These are phyloP conservation scores for Talaromyces sp. DNA, from an alignment of 2,329 filamentous ascomycete species.

Conservation along the genomic window DNA sequence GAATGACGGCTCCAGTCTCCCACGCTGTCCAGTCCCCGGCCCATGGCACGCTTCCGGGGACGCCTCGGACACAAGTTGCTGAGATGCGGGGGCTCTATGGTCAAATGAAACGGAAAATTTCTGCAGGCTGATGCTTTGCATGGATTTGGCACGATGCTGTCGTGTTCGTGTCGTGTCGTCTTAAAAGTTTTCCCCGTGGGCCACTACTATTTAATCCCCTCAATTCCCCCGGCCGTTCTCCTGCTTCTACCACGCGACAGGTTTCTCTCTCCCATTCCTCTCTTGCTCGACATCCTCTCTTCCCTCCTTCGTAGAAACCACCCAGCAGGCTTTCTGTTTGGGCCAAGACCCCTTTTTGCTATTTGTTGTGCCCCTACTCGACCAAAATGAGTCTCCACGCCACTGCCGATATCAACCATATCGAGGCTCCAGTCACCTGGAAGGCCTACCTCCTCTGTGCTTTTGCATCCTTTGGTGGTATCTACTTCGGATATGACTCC, in stretches of 20 bases:
- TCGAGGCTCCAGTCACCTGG: constrained; percentile 59
- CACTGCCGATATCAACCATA: constrained; percentile 52
- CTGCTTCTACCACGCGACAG: background rate
- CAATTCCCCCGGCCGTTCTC: constrained; percentile 2
- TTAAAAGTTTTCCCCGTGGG: background rate
- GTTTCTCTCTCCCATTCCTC: background rate
- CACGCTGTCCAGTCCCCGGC: background rate
- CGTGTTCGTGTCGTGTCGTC: background rate
- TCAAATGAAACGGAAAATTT: constrained; percentile 8
- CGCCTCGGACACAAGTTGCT: background rate
- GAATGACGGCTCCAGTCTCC: constrained; percentile 9
- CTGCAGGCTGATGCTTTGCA: background rate
- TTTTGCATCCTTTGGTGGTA: constrained; percentile 61
- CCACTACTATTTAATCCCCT: constrained; percentile 13
- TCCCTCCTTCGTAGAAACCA: background rate
- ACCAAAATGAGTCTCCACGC: constrained; percentile 28
- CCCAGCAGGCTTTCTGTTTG: constrained; percentile 3
- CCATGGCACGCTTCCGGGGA: constrained; percentile 19
- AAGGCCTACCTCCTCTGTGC: constrained; percentile 62
- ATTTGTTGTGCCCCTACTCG: background rate
- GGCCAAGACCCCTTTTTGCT: background rate
- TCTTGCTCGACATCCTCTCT: background rate
- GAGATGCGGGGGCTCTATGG: constrained; percentile 11
- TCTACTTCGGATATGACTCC: constrained; percentile 61
- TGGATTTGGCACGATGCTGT: background rate